Evolutionary conservation across 2,329 filamentous ascomycete genomes (phyloP).

Genomic region (Cordyceps cicadae): DNA sequence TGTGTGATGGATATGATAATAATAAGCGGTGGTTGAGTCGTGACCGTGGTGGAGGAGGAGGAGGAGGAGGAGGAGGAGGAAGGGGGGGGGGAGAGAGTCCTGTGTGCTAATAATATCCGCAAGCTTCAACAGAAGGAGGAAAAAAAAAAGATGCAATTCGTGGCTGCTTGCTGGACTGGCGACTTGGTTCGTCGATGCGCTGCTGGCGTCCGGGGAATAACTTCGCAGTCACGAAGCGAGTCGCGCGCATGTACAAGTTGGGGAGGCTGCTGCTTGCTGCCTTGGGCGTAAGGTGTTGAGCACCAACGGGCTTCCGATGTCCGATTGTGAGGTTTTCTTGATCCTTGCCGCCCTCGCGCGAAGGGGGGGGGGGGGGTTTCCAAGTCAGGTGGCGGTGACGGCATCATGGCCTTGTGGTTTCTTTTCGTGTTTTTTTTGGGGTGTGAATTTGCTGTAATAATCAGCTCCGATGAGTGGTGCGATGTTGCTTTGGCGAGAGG

Average conservation of each 20-base stretch:
- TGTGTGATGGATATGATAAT: neutral
- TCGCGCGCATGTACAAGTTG: too few relatives aligned
- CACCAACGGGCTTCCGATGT: neutral
- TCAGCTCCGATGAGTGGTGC: neutral
- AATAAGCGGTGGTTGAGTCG: neutral
- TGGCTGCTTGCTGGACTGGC: too few relatives aligned
- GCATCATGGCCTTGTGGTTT: neutral
- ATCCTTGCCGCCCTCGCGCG: neutral
- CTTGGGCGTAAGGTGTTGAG: neutral
- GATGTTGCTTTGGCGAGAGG: neutral
- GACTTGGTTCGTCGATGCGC: too few relatives aligned
- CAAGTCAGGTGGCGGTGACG: conserved; percentile 10
- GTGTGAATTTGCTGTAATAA: neutral
- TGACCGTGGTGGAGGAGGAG: neutral
- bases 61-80: too few relatives aligned
- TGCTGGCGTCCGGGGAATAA: too few relatives aligned
- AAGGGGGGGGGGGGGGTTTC: too few relatives aligned
- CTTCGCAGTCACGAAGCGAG: too few relatives aligned
- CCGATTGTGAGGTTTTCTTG: neutral
- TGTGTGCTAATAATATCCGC: too few relatives aligned
- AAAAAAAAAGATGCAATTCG: too few relatives aligned
- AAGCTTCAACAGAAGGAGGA: too few relatives aligned
- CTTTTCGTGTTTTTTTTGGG: neutral
- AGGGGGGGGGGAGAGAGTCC: too few relatives aligned
- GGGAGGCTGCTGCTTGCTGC: too few relatives aligned